Evolutionary conservation across 75 land plant species (phyloP).

Genomic region (Selaginella moellendorffii): DNA sequence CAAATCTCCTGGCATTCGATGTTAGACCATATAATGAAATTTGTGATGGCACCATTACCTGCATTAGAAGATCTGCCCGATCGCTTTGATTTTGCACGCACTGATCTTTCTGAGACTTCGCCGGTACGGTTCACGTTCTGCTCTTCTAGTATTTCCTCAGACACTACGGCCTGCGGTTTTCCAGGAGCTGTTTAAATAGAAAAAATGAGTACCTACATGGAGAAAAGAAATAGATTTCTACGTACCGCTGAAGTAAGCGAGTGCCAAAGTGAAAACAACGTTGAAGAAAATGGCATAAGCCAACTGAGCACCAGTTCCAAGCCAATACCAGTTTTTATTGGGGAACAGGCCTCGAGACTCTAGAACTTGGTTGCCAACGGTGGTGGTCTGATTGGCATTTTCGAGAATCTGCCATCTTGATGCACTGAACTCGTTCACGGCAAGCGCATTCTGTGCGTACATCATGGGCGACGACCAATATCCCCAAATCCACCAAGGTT

Average conservation of each 20-base stretch:
- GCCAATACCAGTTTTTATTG: background rate
- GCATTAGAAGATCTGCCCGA: too few species aligned
- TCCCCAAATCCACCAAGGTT: slow-evolving; percentile 7
- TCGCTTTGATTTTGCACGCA: too few species aligned
- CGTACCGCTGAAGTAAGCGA: background rate
- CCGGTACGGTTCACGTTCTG: background rate
- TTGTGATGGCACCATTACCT: background rate
- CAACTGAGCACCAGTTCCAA: background rate
- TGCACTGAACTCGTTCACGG: slow-evolving; percentile 2
- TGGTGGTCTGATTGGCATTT: background rate
- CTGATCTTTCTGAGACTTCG: background rate
- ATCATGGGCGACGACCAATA: slow-evolving; percentile 3
- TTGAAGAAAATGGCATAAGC: background rate
- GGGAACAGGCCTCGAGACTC: slow-evolving; percentile 3
- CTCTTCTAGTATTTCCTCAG: background rate
- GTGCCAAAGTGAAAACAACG: slow-evolving; percentile 4
- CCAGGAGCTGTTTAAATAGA: slow-evolving; percentile 8
- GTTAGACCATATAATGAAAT: too few species aligned
- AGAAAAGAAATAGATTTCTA: too few species aligned
- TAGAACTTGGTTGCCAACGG: background rate
- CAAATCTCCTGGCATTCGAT: too few species aligned
- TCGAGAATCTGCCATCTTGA: background rate
- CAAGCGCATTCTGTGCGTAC: slow-evolving; percentile 10
- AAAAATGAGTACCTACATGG: too few species aligned
- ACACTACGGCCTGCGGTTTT: background rate